Evolutionary conservation across 371 early-diverging fungal genomes (phyloP), one percentile per base, ranked within the genome.

Genomic region (Zychaea mexicana): DNA sequence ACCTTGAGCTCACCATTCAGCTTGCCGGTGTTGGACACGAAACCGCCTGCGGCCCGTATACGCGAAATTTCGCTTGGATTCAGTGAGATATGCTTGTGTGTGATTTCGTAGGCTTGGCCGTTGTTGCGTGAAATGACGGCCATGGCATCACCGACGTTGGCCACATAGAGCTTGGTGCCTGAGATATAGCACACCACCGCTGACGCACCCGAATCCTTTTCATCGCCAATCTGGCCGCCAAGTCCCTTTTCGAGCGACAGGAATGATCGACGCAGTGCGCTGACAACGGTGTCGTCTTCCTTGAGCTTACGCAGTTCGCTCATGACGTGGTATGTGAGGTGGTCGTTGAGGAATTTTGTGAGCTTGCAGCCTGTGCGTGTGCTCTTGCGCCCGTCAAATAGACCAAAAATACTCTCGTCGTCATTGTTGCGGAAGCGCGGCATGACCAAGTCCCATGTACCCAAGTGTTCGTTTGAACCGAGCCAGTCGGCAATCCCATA

Each of bases 401-500:
- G 69, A 4, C 90, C 97, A 84, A 96, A 96, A 7, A 96, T 62
- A 39, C 91, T 90, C 60, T 95, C 94, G 57, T 95, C 93, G 39
- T 92, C 92, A n/a, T 83, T 75, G 52, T 85, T 87, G 39, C 93
- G 80, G 69, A 95, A 93, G 27, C 89, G 84, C 8, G 94, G 92
- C 76, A 88, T 84, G 6, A 92, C 93, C 32, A 91, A 66, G 67
- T 94, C 96, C 92, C 94, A 93, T 7, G 89, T 81, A 2, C 88
- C 81, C 12, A 93, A 69, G 57, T 80, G 75, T 54, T 84, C 81
- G 39, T 87, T 88, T 17, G 74, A 78, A n/a, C 90, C 92, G 12
- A 93, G 66, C 61, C 89, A 86, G 60, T 96, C 97, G 0, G 95
- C 94, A 64, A 95, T 90, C 31, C 95, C 95, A 70, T 94, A 95